Evolutionary conservation across 169 alveolate genomes (phyloP).

Genomic region (Plasmodium cynomolgi): DNA sequence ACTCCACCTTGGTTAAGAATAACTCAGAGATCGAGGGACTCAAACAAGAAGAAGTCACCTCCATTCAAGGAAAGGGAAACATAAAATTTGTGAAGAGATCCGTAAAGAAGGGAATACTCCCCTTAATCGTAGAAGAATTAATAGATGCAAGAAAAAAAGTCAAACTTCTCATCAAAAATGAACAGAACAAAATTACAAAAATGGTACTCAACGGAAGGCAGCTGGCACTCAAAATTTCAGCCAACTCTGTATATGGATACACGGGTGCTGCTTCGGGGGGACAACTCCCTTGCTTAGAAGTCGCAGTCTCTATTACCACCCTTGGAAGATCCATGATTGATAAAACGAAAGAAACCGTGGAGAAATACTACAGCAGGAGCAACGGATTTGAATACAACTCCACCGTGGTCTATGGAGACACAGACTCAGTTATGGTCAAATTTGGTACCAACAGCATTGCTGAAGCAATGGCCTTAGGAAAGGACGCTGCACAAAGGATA

Average conservation of each 20-base stretch:
- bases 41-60: conserved; percentile 73
- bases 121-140: conserved; percentile 97
- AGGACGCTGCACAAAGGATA: conserved; percentile 94
- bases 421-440: conserved; percentile 99
- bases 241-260: conserved; percentile 99
- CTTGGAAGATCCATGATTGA: conserved; percentile 97
- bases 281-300: conserved; percentile 96
- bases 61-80: conserved; percentile 43
- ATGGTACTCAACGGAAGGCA: conserved; percentile 99
- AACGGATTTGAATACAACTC: conserved; percentile 95
- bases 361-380: conserved; percentile 84
- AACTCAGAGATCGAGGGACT: conserved; percentile 77
- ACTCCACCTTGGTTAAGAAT: conserved; percentile 94
- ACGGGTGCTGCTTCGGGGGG: conserved; percentile 99
- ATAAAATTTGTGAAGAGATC: conserved; percentile 44
- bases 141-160: conserved; percentile 97
- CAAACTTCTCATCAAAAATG: conserved; percentile 91
- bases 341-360: conserved; percentile 85
- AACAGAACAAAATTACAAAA: conserved; percentile 93
- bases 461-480: conserved; percentile 95
- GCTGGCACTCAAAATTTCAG: conserved; percentile 98
- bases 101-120: conserved; percentile 95
- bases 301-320: conserved; percentile 96
- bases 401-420: conserved; percentile 97
- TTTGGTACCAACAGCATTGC: conserved; percentile 92